Evolutionary conservation across 2,329 filamentous ascomycete genomes (phyloP), one percentile per base, ranked within the genome.

Genomic region (Blastomyces parvus): DNA sequence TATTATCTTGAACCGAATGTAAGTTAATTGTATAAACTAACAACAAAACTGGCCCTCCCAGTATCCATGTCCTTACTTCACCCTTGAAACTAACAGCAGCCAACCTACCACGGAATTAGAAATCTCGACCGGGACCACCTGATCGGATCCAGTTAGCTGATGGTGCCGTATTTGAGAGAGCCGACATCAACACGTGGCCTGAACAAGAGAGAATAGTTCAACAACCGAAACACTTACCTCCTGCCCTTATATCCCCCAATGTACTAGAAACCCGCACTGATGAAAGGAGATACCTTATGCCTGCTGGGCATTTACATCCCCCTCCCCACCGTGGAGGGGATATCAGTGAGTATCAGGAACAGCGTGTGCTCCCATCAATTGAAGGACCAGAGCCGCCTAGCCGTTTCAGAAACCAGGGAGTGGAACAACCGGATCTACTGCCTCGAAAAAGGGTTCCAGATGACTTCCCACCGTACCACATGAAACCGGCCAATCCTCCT

Each of bases 281-380:
- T 27, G 50, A 57, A 36, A 57, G 36, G 22, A 57, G 13, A 40
- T 36, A 57, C 38, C 60, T 8, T 36, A 36, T 46, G 14, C n/a
- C 33, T 56, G 11, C 36, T 30, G 50, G 60, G 11, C 13, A 57
- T 57, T 55, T 56, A 6, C 19, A 62, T 33, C 9, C 38, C n/a
- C 46, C 17, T 25, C 17, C 59, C 14, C 59, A 30, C 25, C 36
- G 50, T 56, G 50, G 60, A 46, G 38, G 36, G 50, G 38, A 55
- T 60, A n/a, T 67, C 59, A 48, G 58, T 65, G 53, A 69, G 67
- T 60, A 65, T 66, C 46, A 72, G 71, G 68, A 71, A 44, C 46
- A 74, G 59, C 69, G 66, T 55, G 70, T 71, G 57, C 64, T 76
- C 17, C 75, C 73, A 19, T 77, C 75, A 42, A 76, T 77, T 66